Conservation (phyloP, 768 basidiomycete genomes). For the Lentinula guzmanii region DNA sequence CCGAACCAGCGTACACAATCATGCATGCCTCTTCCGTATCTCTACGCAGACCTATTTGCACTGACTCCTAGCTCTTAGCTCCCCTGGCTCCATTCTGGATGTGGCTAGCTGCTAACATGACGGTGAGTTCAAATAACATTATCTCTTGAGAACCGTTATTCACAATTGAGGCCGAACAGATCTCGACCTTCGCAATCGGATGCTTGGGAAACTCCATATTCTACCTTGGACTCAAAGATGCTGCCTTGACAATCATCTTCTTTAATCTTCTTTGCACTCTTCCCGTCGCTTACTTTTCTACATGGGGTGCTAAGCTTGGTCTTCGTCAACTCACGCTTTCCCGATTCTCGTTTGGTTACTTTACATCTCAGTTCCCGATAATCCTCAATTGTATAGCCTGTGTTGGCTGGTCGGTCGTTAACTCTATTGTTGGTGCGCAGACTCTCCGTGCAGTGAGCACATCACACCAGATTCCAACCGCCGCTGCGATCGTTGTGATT, state of each 20-base stretch:
- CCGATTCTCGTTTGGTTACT: neutral
- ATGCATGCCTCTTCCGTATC: neutral
- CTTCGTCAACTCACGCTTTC: slow-evolving; percentile 58
- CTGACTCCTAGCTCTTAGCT: neutral
- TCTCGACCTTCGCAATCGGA: slow-evolving; percentile 1
- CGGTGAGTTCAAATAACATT: neutral
- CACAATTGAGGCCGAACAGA: neutral
- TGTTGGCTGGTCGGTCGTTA: slow-evolving; percentile 55
- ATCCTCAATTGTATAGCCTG: slow-evolving; percentile 20
- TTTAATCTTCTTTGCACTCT: slow-evolving; percentile 1
- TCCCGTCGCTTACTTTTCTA: slow-evolving; percentile 14
- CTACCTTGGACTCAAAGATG: neutral
- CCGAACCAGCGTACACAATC: neutral
- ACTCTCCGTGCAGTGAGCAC: slow-evolving; percentile 19
- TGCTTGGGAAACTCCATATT: neutral
- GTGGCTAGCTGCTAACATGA: slow-evolving; percentile 4
- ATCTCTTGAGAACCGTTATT: no score
- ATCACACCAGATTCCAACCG: neutral
- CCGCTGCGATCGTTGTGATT: neutral
- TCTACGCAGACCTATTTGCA: neutral
- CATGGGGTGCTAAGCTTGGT: slow-evolving; percentile 56
- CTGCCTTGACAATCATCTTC: neutral
- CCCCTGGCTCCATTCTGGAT: slow-evolving; percentile 2
- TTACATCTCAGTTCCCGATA: neutral
- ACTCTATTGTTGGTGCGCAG: slow-evolving; percentile 55